Conservation (phyloP, 1,284 basidiomycete genomes). For the Microbotryum scabiosae region DNA sequence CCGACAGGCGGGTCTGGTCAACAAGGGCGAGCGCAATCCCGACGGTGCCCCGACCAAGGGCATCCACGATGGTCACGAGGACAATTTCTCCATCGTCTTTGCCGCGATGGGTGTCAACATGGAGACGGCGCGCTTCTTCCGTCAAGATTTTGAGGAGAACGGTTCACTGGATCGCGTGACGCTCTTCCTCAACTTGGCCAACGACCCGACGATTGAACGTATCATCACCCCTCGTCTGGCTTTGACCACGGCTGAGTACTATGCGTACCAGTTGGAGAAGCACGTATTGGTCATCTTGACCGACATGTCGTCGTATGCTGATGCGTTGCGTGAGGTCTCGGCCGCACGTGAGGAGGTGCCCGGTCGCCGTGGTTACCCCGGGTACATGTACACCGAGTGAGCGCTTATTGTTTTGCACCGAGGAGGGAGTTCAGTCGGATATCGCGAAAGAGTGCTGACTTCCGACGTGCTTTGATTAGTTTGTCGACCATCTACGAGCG, state of each 20-base stretch:
- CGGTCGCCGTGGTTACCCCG: conserved; percentile 98
- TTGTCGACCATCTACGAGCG: conserved; percentile 93
- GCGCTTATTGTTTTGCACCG: conserved; percentile 37
- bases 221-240: conserved; percentile 99
- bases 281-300: conserved; percentile 98
- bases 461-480: not conserved
- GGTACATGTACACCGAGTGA: conserved; percentile 98
- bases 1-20: conserved; percentile 95
- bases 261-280: conserved; percentile 99
- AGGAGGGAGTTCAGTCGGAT: no score
- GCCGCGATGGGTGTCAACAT: conserved; percentile 99
- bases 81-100: conserved; percentile 99
- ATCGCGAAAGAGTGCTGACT: not conserved
- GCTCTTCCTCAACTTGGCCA: conserved; percentile 96
- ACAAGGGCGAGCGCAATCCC: conserved; percentile 42
- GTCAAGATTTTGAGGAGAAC: conserved; percentile 99
- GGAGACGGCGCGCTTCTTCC: conserved; percentile 99
- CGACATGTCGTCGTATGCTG: conserved; percentile 98
- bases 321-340: conserved; percentile 95
- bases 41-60: conserved; percentile 73
- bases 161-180: conserved; percentile 96
- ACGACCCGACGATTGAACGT: conserved; percentile 99
- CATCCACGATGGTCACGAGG: conserved; percentile 97
- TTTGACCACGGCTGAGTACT: conserved; percentile 97
- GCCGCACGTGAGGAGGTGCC: conserved; percentile 99